A percentile compares a stretch with the other conserved stretches of the same genome.
phyloP scores from a whole-genome alignment of 139 green algal genomes.

The Chlorella sorokiniana region DNA sequence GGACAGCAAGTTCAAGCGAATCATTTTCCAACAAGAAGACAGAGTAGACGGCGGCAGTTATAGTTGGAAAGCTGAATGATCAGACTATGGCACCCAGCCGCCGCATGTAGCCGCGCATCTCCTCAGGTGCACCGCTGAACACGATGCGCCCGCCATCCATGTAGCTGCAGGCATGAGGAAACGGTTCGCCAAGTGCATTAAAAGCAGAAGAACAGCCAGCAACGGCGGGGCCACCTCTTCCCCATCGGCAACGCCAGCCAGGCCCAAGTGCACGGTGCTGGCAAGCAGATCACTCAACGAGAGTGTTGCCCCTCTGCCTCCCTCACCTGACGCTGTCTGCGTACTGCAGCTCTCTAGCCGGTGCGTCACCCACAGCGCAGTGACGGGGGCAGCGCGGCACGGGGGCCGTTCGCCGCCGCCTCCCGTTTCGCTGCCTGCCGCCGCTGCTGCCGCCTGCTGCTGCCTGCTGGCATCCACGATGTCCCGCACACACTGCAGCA shows the following conservation, averaged over 20 bases:
- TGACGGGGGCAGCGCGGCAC: slow-evolving; percentile 58
- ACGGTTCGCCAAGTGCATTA: not conserved
- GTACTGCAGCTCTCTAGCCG: slow-evolving; percentile 91
- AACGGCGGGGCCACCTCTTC: too few relatives aligned
- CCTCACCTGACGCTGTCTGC: slow-evolving; percentile 77
- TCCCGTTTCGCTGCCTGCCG: not conserved
- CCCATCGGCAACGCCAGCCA: too few relatives aligned
- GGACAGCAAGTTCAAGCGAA: too few relatives aligned
- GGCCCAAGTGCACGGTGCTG: too few relatives aligned
- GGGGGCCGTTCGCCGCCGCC: not conserved
- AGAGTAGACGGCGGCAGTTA: too few relatives aligned
- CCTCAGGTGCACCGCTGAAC: slow-evolving; percentile 60
- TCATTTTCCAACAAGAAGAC: not conserved
- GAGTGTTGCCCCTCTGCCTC: not conserved
- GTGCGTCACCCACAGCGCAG: slow-evolving; percentile 96
- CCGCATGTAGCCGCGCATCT: slow-evolving; percentile 57
- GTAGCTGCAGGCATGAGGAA: slow-evolving; percentile 52
- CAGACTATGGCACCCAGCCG: slow-evolving; percentile 46
- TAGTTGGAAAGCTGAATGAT: too few relatives aligned
- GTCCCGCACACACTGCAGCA: slow-evolving; percentile 74
- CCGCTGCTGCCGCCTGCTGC: not conserved
- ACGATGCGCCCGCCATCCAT: slow-evolving; percentile 84
- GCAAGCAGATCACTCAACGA: not conserved
- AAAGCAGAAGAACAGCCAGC: not conserved
- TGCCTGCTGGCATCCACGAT: slow-evolving; percentile 47